Percentiles rank a stretch among this genome's conserved stretches.
Conservation (phyloP, 1,284 basidiomycete genomes). For the Sporisorium reilianum region DNA sequence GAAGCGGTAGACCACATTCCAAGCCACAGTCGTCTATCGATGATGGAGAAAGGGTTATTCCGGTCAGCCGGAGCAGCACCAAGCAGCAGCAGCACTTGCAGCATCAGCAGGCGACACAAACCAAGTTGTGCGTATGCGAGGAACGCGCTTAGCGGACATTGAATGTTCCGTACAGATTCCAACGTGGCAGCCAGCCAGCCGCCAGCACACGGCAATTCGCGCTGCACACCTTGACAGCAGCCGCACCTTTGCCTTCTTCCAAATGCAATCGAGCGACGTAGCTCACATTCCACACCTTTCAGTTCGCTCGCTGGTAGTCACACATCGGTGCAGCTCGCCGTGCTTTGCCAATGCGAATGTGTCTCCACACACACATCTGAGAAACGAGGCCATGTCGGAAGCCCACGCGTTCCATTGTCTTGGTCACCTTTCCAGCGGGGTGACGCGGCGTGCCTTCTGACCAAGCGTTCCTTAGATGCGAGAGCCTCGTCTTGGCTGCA, state of each 20-base stretch:
- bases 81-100: not conserved
- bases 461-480: not conserved
- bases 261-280: conserved; percentile 14
- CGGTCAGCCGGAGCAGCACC: not conserved
- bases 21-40: conserved; percentile 26
- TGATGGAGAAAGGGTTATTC: no score
- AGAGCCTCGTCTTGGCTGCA: not conserved
- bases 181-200: not conserved
- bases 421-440: no score
- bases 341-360: no score
- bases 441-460: no score
- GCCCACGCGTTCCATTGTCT: not conserved
- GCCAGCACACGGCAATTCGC: no score
- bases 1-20: conserved; percentile 26
- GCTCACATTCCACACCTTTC: conserved; percentile 32
- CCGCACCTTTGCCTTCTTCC: not conserved
- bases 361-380: no score
- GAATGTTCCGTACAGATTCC: not conserved
- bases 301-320: no score
- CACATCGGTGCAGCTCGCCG: no score
- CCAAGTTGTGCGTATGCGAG: conserved; percentile 1
- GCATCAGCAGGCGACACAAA: not conserved
- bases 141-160: conserved; percentile 10
- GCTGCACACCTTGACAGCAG: not conserved
- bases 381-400: not conserved